These are phyloP conservation scores for Aspergillus fijiensis DNA, from an alignment of 2,329 filamentous ascomycete species.

Conservation along the genomic window DNA sequence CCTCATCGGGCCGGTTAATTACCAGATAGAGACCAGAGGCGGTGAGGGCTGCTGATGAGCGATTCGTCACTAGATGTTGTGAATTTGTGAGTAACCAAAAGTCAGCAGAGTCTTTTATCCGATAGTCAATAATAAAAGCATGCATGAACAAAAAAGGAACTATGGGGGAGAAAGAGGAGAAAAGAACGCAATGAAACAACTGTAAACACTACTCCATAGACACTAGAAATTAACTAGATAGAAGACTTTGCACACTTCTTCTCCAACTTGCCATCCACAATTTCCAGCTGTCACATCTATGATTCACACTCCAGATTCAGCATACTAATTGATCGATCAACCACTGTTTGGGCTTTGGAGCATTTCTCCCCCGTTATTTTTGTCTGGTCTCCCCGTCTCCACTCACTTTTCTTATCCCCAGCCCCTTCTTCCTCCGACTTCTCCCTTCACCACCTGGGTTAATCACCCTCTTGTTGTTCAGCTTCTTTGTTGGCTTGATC, in stretches of 20 bases:
- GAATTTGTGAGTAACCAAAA: not conserved
- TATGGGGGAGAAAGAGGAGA: not conserved
- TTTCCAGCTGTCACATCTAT: conserved; percentile 3
- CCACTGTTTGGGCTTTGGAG: conserved; percentile 4
- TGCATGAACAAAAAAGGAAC: not conserved
- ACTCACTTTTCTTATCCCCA: conserved; percentile 21
- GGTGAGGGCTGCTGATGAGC: conserved; percentile 7
- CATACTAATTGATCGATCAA: conserved; percentile 12
- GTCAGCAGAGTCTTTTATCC: conserved; percentile 10
- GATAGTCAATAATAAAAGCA: conserved; percentile 3
- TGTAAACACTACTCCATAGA: conserved; percentile 5
- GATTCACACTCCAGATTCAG: conserved; percentile 3
- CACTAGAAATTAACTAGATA: not conserved
- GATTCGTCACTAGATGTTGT: not conserved
- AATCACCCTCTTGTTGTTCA: not conserved
- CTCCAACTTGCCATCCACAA: not conserved
- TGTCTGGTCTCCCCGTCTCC: conserved; percentile 21
- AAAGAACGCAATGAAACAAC: conserved; percentile 1
- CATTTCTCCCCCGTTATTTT: conserved; percentile 17
- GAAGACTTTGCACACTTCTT: not conserved
- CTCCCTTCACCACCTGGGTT: conserved; percentile 6
- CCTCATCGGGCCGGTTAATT: conserved; percentile 8
- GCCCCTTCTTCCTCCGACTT: conserved; percentile 22
- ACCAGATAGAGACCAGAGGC: conserved; percentile 7
- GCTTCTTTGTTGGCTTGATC: conserved; percentile 7